Evolutionary conservation across 148 eudicot species (phyloP).

Genomic region (Amaranthus hypochondriacus): DNA sequence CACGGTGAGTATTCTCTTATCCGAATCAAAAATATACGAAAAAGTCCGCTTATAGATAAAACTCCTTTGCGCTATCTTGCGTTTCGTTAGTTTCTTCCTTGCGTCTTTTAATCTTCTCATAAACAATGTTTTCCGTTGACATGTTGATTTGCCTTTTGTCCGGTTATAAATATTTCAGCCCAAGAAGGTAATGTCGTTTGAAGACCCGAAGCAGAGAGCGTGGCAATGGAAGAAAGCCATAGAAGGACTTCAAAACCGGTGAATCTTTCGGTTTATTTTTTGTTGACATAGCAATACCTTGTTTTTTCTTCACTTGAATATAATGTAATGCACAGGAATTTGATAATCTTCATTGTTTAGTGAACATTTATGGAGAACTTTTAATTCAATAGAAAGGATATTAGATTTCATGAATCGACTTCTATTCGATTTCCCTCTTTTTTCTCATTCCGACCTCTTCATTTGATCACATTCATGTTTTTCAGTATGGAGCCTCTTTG

Average conservation of each 20-base stretch:
- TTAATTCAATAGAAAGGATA: conserved; percentile 13
- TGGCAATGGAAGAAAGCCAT: conserved; percentile 93
- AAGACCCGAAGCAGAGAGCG: conserved; percentile 95
- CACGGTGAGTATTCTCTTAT: conserved; percentile 52
- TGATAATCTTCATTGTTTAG: conserved; percentile 12
- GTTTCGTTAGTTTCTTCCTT: neutral
- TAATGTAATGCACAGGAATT: conserved; percentile 13
- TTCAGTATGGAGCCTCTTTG: too few species aligned
- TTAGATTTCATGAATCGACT: conserved; percentile 13
- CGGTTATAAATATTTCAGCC: conserved; percentile 46
- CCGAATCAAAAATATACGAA: too few species aligned
- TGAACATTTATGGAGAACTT: conserved; percentile 12
- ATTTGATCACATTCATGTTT: too few species aligned
- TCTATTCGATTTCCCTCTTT: too few species aligned
- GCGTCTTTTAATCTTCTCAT: neutral
- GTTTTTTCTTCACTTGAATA: conserved; percentile 7
- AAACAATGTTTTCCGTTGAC: neutral
- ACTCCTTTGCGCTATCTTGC: neutral
- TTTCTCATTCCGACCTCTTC: too few species aligned
- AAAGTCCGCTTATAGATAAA: neutral
- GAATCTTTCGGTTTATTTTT: conserved; percentile 11
- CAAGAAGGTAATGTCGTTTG: conserved; percentile 78
- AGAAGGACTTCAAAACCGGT: conserved; percentile 82
- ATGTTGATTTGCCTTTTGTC: conserved; percentile 1
- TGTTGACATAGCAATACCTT: conserved; percentile 3